Evolutionary conservation across 2,329 filamentous ascomycete species (phyloP), one percentile per base, ranked within the genome.

Genomic region (Trichoderma cornu-damae): DNA sequence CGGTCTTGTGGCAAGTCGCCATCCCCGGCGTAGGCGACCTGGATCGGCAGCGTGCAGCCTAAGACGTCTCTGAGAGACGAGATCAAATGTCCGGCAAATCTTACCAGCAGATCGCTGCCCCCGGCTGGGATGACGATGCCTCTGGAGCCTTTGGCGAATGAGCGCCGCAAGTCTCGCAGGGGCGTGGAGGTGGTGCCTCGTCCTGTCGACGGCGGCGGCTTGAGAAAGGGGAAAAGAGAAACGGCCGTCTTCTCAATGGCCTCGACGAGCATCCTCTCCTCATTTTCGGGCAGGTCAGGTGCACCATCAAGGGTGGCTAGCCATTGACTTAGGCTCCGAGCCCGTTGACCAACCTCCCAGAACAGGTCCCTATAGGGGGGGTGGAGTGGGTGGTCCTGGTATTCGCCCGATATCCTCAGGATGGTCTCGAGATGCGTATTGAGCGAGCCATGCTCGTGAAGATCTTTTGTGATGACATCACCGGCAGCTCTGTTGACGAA

Each of bases 101-200:
- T 69, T 11, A 74, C 61, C 1, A 30, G 24, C 26, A 28, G 11
- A 11, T 63, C 65, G 16, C 63, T 62, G 1, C 64, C 64, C 6
- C 71, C 69, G 0, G 67, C 67, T 11, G 72, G 68, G 14, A 74
- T 72, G 24, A 74, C 70, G 28, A 74, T 70, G 1, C 72, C 72
- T 2, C 57, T 60, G 3, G 66, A 64, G 14, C 63, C 65, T 5
- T 60, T 53, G 22, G 38, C 30, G 43, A 62, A 61, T 12, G 59
- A 62, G n/a, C 55, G 43, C 8, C 58, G 65, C 35, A 61, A 62
- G 56, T 44, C 61, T 16, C 2, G 43, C 1, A 71, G 58, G 7
- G 63, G 64, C 1, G 62, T 57, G 1, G n/a, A n/a, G n/a, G 35
- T 34, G 35, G 60, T 64, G 14, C 26, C 34, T 2, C 16, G 16